These are phyloP conservation scores for Clarireedia homoeocarpa DNA, from an alignment of 2,329 filamentous ascomycete species.

Conservation along the genomic window DNA sequence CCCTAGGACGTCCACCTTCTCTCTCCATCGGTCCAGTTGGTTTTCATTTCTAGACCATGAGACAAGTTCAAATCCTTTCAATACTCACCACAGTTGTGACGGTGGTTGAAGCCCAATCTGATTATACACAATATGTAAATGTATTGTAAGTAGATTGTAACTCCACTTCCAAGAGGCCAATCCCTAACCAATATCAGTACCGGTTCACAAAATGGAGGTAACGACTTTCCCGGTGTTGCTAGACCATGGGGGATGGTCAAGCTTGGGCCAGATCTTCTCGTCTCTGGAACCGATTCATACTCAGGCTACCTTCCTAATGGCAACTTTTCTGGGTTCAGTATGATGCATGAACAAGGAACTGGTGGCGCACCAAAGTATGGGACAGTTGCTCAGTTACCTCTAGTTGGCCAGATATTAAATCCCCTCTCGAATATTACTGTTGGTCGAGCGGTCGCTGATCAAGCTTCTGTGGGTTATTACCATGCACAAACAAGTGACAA, in stretches of 20 bases:
- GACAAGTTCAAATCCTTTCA: background rate
- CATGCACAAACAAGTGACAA: slow-evolving; percentile 46
- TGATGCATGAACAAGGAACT: slow-evolving; percentile 60
- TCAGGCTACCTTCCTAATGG: slow-evolving; percentile 44
- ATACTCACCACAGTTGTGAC: background rate
- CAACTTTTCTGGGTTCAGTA: slow-evolving; percentile 50
- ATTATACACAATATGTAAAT: slow-evolving; percentile 23
- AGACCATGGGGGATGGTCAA: slow-evolving; percentile 39
- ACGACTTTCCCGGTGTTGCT: slow-evolving; percentile 37
- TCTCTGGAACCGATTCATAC: slow-evolving; percentile 42
- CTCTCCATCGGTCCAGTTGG: no score
- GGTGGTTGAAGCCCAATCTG: slow-evolving; percentile 5
- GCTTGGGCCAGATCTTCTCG: slow-evolving; percentile 33
- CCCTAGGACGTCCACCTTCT: no score
- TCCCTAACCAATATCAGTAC: slow-evolving; percentile 12
- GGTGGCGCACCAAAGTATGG: slow-evolving; percentile 65
- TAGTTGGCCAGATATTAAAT: slow-evolving; percentile 41
- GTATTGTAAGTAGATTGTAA: slow-evolving; percentile 16
- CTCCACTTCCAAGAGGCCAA: background rate
- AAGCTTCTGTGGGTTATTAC: slow-evolving; percentile 54
- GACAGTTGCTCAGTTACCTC: slow-evolving; percentile 52
- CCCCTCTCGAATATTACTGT: slow-evolving; percentile 50
- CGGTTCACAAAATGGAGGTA: slow-evolving; percentile 36
- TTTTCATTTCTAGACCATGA: slow-evolving; percentile 2
- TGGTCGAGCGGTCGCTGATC: slow-evolving; percentile 42